Percentiles rank a stretch among this genome's conserved stretches.
phyloP scores from a whole-genome alignment of 2,329 filamentous ascomycete species.

The Fusarium nematophilum region DNA sequence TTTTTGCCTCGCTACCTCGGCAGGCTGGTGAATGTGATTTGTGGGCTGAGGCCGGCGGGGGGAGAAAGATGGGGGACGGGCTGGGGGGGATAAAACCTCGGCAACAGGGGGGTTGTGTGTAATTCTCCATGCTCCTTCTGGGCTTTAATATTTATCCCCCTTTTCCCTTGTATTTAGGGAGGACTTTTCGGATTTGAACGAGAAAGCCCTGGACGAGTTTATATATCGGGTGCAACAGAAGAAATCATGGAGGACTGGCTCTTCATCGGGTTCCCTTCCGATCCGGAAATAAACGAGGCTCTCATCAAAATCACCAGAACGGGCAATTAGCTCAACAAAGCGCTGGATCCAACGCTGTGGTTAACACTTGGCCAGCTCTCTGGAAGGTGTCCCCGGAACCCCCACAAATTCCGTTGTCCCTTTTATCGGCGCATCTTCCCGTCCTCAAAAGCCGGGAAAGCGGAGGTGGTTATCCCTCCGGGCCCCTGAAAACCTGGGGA shows the following conservation, averaged over 20 bases:
- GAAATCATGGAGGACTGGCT: no score
- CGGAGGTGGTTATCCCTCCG: background rate
- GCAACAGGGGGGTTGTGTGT: background rate
- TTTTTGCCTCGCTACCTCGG: conserved; percentile 35
- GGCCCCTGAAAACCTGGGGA: conserved; percentile 2
- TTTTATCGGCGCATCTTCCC: conserved; percentile 2
- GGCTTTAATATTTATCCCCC: background rate
- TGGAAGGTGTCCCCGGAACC: no score
- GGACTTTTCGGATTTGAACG: no score
- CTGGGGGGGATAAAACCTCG: background rate
- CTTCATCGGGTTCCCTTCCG: no score
- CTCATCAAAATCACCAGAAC: conserved; percentile 3
- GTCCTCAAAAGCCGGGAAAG: background rate
- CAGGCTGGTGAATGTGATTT: conserved; percentile 38
- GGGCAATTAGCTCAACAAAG: background rate
- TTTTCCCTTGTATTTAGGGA: no score
- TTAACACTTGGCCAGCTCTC: no score
- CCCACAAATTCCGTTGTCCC: background rate
- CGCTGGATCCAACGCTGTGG: no score
- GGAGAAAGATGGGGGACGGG: conserved; percentile 3
- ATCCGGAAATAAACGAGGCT: background rate
- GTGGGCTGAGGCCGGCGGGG: conserved; percentile 7
- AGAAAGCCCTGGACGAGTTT: no score
- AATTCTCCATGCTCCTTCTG: background rate
- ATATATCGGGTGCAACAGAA: no score